phyloP scores from a whole-genome alignment of 2,329 filamentous ascomycete genomes.

The Drechslerella dactyloides region DNA sequence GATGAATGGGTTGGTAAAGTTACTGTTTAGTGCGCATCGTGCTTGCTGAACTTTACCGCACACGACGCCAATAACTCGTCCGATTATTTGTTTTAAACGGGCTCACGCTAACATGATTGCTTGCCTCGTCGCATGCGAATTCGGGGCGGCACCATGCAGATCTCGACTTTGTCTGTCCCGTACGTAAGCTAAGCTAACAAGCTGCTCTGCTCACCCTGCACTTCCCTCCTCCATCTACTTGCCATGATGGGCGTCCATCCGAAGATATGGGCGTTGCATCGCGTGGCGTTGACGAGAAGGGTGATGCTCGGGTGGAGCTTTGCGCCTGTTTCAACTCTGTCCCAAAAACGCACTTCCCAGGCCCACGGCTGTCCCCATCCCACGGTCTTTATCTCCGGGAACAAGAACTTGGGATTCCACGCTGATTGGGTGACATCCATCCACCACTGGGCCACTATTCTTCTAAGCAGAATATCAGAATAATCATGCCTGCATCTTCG shows the following conservation, averaged over 20 bases:
- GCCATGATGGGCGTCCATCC: slow-evolving; percentile 3
- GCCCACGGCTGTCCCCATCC: slow-evolving; percentile 22
- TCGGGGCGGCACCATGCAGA: slow-evolving; percentile 44
- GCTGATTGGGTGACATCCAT: too few relatives aligned
- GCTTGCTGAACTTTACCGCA: too few relatives aligned
- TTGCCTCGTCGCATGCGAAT: slow-evolving; percentile 37
- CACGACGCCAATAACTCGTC: too few relatives aligned
- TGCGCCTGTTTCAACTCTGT: slow-evolving; percentile 2
- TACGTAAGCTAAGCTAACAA: slow-evolving; percentile 13
- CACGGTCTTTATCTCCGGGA: slow-evolving; percentile 6
- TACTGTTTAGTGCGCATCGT: not conserved
- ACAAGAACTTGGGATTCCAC: not conserved
- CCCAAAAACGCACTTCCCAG: slow-evolving; percentile 9
- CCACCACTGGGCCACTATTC: too few relatives aligned
- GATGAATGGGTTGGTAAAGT: too few relatives aligned
- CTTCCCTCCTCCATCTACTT: not conserved
- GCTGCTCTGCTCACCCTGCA: not conserved
- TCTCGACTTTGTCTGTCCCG: slow-evolving; percentile 50
- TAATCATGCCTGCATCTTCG: slow-evolving; percentile 13
- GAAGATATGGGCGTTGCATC: slow-evolving; percentile 3
- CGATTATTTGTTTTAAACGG: not conserved
- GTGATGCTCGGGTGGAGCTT: not conserved
- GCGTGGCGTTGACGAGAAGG: not conserved
- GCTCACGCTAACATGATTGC: slow-evolving; percentile 33
- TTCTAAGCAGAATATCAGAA: too few relatives aligned